These are phyloP conservation scores for Patellifolia procumbens DNA, from an alignment of 179 eudicot species.

Conservation along the genomic window DNA sequence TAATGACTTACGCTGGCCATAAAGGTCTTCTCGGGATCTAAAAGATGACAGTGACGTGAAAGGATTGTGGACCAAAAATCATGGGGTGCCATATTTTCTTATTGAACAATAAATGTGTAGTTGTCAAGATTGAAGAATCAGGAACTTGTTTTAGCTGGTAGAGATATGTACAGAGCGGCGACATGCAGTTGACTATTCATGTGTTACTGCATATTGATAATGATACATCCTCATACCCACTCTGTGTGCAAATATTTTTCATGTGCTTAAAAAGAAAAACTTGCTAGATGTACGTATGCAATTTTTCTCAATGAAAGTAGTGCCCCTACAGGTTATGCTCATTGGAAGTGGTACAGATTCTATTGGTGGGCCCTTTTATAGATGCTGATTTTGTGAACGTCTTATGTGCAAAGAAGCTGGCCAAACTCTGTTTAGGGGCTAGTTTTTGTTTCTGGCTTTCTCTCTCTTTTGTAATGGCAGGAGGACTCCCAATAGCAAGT, in stretches of 20 bases:
- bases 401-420: background rate
- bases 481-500: conserved; percentile 13
- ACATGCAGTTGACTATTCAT: background rate
- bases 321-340: conserved; percentile 3
- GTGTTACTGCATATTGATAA: background rate
- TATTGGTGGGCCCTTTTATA: background rate
- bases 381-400: background rate
- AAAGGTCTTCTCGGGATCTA: conserved; percentile 70
- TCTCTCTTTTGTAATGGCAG: conserved; percentile 18
- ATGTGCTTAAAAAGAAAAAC: background rate
- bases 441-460: background rate
- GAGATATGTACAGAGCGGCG: background rate
- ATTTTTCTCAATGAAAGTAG: background rate
- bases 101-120: background rate
- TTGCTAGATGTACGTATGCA: conserved; percentile 1
- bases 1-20: conserved; percentile 67
- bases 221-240: background rate
- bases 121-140: background rate
- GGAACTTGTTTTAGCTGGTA: background rate
- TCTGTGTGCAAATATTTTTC: background rate
- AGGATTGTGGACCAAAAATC: background rate
- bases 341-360: background rate
- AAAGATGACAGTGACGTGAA: conserved; percentile 4
- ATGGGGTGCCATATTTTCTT: background rate
- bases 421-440: background rate